Evolutionary conservation across 306 rosid species (phyloP), one percentile per base, ranked within the genome.

Genomic region (Sesbania bispinosa): DNA sequence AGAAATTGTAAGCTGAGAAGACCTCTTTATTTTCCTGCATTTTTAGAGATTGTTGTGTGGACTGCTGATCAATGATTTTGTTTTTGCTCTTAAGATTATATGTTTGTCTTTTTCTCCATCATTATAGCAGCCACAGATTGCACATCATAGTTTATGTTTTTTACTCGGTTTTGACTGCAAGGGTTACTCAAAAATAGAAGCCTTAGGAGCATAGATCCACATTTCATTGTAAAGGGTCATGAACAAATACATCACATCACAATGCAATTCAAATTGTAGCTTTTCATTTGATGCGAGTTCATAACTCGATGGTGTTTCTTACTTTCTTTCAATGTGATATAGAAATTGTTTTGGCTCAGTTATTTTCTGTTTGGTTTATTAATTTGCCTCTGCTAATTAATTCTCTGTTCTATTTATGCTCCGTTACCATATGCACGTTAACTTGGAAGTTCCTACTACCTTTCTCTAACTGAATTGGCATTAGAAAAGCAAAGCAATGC

Each of bases 401-500:
- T 29, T 61, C 11, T 48, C 10, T 4, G 35, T 43, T 43, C 8
- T 27, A 20, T 48, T 4, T 6, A 46, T 58, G 47, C 21, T 27
- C 32, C 38, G 29, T n/a, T n/a, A n/a, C n/a, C n/a, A n/a, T n/a
- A n/a, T n/a, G n/a, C n/a, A n/a, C n/a, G n/a, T n/a, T n/a, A n/a
- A n/a, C n/a, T 10, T 36, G 33, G 9, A 18, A 45, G 62, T 39
- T 51, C n/a, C 23, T 35, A 10, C 14, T 51, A 87, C 92, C 87
- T 87, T 43, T 89, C 85, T 76, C 62, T 82, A 10, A 85, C 39
- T 21, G 80, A 80, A 53, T 84, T 84, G 48, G 93, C 90, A 79
- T 87, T 87, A 11, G 93, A 88, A 74, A 89, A 89, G 66, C 96
- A 89, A 50, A 82, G 84, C 51, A 82, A 62, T 67, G 84, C 67